These are phyloP conservation scores for Aaosphaeria pasadenensis DNA, from an alignment of 2,329 filamentous ascomycete species.

Conservation along the genomic window DNA sequence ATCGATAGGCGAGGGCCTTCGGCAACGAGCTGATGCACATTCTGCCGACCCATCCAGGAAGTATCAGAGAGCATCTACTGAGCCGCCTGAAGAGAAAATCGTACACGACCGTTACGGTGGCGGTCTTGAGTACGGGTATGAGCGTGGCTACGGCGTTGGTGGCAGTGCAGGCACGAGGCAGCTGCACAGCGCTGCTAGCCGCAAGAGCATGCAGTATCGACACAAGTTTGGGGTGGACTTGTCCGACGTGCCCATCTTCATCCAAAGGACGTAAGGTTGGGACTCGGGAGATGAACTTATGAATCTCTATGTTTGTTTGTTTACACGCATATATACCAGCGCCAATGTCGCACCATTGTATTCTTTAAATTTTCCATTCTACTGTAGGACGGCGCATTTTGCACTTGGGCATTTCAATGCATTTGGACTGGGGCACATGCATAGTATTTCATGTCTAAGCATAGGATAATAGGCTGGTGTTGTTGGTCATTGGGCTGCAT, in stretches of 20 bases:
- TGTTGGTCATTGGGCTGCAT: no score
- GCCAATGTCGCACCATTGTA: no score
- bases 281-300: no score
- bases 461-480: no score
- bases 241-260: conserved; percentile 30
- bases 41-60: conserved; percentile 5
- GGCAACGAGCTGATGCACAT: conserved; percentile 7
- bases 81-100: conserved; percentile 3
- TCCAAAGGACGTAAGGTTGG: conserved; percentile 13
- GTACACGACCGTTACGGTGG: conserved; percentile 34
- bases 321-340: no score
- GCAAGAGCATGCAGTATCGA: conserved; percentile 30
- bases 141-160: conserved; percentile 29
- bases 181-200: conserved; percentile 25
- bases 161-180: conserved; percentile 36
- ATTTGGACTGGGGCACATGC: no score
- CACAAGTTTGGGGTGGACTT: conserved; percentile 16
- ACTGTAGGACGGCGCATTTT: no score
- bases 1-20: conserved; percentile 25
- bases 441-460: no score
- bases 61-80: conserved; percentile 5
- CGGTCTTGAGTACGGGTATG: conserved; percentile 35
- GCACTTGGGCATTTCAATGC: no score
- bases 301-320: no score
- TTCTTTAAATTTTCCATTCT: no score